Percentiles rank a stretch among this genome's conserved stretches.
These are phyloP conservation scores for Termitomyces sp. DNA, from an alignment of 768 basidiomycete species.

Conservation along the genomic window DNA sequence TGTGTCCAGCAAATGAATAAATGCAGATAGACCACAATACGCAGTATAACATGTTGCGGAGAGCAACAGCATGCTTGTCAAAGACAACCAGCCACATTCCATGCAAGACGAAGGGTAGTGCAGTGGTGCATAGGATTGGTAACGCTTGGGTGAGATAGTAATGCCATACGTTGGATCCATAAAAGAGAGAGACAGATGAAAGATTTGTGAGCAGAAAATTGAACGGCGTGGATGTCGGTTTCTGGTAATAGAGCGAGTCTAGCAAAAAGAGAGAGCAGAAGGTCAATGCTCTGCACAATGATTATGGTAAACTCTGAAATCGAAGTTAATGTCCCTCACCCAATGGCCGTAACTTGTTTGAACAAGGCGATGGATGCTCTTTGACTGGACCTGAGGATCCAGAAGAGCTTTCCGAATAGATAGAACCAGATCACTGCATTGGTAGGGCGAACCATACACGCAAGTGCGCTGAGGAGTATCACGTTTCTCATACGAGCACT, in stretches of 20 bases:
- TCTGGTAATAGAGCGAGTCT: conserved; percentile 73
- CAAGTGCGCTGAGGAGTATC: conserved; percentile 65
- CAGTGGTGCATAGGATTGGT: conserved; percentile 74
- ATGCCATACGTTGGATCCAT: conserved; percentile 83
- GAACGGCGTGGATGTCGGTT: conserved; percentile 66
- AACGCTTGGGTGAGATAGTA: conserved; percentile 87
- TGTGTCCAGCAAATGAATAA: conserved; percentile 86
- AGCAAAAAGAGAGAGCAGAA: conserved; percentile 35
- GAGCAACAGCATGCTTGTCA: conserved; percentile 24
- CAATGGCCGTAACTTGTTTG: conserved; percentile 36
- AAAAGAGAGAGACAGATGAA: conserved; percentile 87
- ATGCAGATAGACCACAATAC: conserved; percentile 60
- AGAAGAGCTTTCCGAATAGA: conserved; percentile 57
- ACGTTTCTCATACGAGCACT: conserved; percentile 33
- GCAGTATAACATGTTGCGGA: conserved; percentile 44
- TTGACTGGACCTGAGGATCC: conserved; percentile 41
- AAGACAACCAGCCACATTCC: conserved; percentile 44
- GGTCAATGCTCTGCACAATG: conserved; percentile 22
- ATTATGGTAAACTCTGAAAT: neutral
- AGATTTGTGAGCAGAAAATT: conserved; percentile 86
- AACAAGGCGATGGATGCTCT: conserved; percentile 30
- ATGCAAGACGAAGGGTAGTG: conserved; percentile 70
- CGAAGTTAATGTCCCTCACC: conserved; percentile 36
- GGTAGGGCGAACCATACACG: conserved; percentile 85
- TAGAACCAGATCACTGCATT: conserved; percentile 85